Conservation (phyloP, 768 basidiomycete species). For the Multifurca ochricompacta region DNA sequence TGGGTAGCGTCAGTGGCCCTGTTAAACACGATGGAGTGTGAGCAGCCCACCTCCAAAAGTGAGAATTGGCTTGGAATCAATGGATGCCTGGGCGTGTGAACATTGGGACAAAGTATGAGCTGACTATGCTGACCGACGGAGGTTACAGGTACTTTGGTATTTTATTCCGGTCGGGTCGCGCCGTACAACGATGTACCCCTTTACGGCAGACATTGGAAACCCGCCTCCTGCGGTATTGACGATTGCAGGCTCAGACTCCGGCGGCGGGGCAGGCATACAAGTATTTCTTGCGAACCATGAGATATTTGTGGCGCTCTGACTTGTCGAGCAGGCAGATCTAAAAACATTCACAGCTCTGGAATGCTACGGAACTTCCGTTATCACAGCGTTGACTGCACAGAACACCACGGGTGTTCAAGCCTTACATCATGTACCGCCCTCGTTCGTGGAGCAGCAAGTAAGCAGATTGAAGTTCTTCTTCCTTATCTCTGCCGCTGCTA, state of each 20-base stretch:
- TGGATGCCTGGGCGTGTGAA: too few relatives aligned
- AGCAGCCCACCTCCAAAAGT: too few relatives aligned
- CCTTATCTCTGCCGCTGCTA: background rate
- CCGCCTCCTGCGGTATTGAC: conserved; percentile 41
- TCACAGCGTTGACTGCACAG: conserved; percentile 86
- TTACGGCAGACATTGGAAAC: background rate
- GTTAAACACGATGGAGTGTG: too few relatives aligned
- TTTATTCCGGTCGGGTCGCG: too few relatives aligned
- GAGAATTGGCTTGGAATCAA: too few relatives aligned
- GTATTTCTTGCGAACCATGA: conserved; percentile 32
- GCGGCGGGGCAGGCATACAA: conserved; percentile 89
- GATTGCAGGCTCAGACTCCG: conserved; percentile 75
- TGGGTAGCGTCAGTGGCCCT: too few relatives aligned
- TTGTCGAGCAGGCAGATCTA: conserved; percentile 64
- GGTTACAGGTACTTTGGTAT: too few relatives aligned
- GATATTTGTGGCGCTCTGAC: background rate
- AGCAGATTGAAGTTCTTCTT: too few relatives aligned
- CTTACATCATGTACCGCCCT: conserved; percentile 57
- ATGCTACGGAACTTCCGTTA: conserved; percentile 73
- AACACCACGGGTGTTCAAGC: conserved; percentile 81
- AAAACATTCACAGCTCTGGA: conserved; percentile 73
- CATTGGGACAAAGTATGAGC: too few relatives aligned
- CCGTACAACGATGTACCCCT: background rate
- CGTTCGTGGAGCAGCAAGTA: conserved; percentile 72
- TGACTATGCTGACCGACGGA: too few relatives aligned